Conservation (phyloP, 805 yeast species). For the Zygosaccharomyces pseudorouxii region DNA sequence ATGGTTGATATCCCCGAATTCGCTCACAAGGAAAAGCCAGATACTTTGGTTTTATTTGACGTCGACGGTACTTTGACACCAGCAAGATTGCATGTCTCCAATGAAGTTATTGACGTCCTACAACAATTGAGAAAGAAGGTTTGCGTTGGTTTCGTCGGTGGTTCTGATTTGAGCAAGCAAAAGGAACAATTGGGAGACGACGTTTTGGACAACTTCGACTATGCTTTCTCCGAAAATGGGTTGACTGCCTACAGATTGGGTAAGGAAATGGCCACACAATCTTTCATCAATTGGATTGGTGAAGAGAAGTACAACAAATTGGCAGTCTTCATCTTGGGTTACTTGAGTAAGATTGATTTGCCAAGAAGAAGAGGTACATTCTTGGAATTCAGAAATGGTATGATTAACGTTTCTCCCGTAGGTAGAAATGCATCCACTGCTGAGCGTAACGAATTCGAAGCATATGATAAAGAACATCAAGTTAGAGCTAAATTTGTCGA, state of each 20-base stretch:
- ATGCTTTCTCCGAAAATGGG: slow-evolving; percentile 96
- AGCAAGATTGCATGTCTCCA: slow-evolving; percentile 76
- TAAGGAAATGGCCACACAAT: slow-evolving; percentile 81
- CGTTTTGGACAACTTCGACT: slow-evolving; percentile 80
- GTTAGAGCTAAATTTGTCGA: slow-evolving; percentile 80
- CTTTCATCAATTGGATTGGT: slow-evolving; percentile 94
- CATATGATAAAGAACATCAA: slow-evolving; percentile 71
- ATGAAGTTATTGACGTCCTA: slow-evolving; percentile 72
- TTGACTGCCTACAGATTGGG: slow-evolving; percentile 95
- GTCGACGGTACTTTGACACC: slow-evolving; percentile 99
- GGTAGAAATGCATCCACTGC: slow-evolving; percentile 96
- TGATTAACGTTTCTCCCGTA: slow-evolving; percentile 96
- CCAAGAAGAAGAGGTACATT: slow-evolving; percentile 99
- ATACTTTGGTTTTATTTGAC: slow-evolving; percentile 87
- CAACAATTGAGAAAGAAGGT: slow-evolving; percentile 79
- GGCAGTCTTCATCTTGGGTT: slow-evolving; percentile 77
- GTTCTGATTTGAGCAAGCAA: slow-evolving; percentile 91
- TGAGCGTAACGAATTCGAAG: slow-evolving; percentile 91
- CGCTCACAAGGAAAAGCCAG: slow-evolving; percentile 73
- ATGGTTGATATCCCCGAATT: slow-evolving; percentile 44
- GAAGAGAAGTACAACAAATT: slow-evolving; percentile 89
- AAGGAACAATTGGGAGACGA: slow-evolving; percentile 88
- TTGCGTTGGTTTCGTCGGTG: slow-evolving; percentile 97
- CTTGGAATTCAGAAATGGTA: slow-evolving; percentile 98
- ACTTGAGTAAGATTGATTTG: slow-evolving; percentile 78